A percentile compares a stretch with the other conserved stretches of the same genome.
Conservation (phyloP, 257 asterid genomes). For the Coffea canephora region DNA sequence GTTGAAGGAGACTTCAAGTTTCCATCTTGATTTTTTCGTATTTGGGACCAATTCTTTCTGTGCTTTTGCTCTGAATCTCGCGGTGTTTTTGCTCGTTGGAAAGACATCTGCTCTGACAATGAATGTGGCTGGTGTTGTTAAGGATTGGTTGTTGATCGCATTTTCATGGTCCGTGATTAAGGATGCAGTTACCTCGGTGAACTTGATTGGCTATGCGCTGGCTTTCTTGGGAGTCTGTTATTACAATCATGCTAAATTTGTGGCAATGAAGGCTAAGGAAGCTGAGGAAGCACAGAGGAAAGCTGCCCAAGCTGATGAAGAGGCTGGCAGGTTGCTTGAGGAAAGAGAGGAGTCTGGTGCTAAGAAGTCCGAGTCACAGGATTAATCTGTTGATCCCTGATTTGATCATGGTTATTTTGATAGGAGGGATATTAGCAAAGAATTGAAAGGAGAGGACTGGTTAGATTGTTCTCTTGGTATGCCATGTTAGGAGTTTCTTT, state of each 20-base stretch:
- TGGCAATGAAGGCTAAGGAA: constrained; percentile 53
- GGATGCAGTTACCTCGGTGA: constrained; percentile 61
- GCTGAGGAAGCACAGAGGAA: constrained; percentile 53
- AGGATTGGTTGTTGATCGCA: constrained; percentile 68
- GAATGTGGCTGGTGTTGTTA: constrained; percentile 79
- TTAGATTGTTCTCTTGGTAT: constrained; percentile 4
- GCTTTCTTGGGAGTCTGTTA: constrained; percentile 69
- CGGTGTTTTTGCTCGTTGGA: constrained; percentile 67
- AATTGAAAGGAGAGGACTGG: constrained; percentile 1
- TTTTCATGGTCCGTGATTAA: constrained; percentile 74
- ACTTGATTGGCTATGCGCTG: constrained; percentile 55
- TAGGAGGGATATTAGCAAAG: constrained; percentile 3
- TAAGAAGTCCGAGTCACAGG: constrained; percentile 36
- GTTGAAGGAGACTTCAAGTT: constrained; percentile 54
- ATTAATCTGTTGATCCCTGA: constrained; percentile 11
- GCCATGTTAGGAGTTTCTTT: constrained; percentile 19
- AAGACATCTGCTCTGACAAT: constrained; percentile 71
- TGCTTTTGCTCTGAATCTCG: constrained; percentile 64
- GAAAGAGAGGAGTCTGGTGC: constrained; percentile 27
- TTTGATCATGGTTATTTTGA: constrained; percentile 7
- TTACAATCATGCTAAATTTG: constrained; percentile 56
- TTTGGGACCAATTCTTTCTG: constrained; percentile 65
- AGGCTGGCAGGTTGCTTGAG: constrained; percentile 48
- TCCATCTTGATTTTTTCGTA: constrained; percentile 47
- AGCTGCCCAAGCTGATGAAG: constrained; percentile 47